A percentile compares a stretch with the other conserved stretches of the same genome.
Conservation (phyloP, 2,329 filamentous ascomycete species). For the Exserohilum rostratum region DNA sequence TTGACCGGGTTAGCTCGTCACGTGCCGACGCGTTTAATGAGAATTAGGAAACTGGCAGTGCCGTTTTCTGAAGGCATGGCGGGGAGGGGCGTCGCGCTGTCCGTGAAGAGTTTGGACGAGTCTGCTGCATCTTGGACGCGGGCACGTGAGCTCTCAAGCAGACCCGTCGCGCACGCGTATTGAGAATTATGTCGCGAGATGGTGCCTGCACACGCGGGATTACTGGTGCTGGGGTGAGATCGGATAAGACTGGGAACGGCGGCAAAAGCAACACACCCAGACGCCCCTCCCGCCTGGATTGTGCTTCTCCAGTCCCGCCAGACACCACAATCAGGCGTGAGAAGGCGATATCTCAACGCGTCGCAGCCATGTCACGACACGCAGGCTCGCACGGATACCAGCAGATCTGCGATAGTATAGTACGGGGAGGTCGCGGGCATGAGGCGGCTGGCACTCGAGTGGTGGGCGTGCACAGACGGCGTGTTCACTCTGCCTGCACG, state of each 20-base stretch:
- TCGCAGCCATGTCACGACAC: background rate
- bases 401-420: no score
- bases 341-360: background rate
- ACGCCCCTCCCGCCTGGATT: no score
- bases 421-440: no score
- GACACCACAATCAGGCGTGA: no score
- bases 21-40: slow-evolving; percentile 15
- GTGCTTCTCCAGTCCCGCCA: no score
- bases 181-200: background rate
- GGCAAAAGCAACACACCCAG: background rate
- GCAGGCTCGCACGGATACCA: no score
- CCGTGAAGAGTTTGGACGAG: background rate
- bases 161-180: background rate
- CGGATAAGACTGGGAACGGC: slow-evolving; percentile 2
- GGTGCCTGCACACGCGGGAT: background rate
- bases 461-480: slow-evolving; percentile 14
- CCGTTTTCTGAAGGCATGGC: background rate
- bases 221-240: background rate
- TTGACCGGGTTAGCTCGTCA: slow-evolving; percentile 13
- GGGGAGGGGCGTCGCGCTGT: background rate
- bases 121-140: no score
- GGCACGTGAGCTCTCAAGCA: background rate
- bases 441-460: no score
- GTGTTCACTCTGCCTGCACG: slow-evolving; percentile 19
- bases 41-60: background rate